phyloP scores from a whole-genome alignment of 768 basidiomycete genomes.

The Hebeloma cylindrosporum region DNA sequence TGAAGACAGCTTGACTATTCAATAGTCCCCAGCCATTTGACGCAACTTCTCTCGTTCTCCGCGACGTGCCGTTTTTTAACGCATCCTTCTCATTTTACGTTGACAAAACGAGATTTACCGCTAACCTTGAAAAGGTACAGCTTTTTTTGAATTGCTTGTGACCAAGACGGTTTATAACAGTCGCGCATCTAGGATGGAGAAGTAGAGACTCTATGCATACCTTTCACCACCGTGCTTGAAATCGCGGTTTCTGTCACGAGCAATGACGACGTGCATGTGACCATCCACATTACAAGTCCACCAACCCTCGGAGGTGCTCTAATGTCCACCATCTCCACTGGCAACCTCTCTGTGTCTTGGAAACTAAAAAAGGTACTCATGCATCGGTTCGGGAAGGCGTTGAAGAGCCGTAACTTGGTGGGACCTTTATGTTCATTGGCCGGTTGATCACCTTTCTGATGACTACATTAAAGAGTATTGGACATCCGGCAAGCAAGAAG shows the following conservation, averaged over 20 bases:
- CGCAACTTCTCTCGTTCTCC: conserved; percentile 38
- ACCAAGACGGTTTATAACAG: not conserved
- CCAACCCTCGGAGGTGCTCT: conserved; percentile 38
- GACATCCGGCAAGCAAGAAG: conserved; percentile 12
- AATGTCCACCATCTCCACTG: conserved; percentile 20
- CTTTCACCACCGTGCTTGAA: conserved; percentile 34
- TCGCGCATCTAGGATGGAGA: conserved; percentile 39
- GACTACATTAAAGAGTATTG: conserved; percentile 6
- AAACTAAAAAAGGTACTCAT: conserved; percentile 33
- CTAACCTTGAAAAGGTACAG: conserved; percentile 45
- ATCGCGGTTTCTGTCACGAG: conserved; percentile 19
- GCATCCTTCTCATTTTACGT: conserved; percentile 48
- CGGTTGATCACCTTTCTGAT: not conserved
- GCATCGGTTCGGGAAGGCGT: conserved; percentile 38
- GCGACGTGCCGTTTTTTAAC: conserved; percentile 31
- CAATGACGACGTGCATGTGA: conserved; percentile 30
- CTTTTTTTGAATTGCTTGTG: not conserved
- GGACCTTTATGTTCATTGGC: conserved; percentile 15
- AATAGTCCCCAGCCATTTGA: conserved; percentile 62
- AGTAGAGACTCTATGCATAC: conserved; percentile 51
- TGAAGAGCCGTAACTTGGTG: conserved; percentile 50
- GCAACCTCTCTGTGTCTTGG: conserved; percentile 35
- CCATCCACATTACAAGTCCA: conserved; percentile 32
- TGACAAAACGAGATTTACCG: conserved; percentile 51
- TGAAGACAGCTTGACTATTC: conserved; percentile 4